These are phyloP conservation scores for Obelidium mucronatum DNA, from an alignment of 192 early-diverging fungal species.

Conservation along the genomic window DNA sequence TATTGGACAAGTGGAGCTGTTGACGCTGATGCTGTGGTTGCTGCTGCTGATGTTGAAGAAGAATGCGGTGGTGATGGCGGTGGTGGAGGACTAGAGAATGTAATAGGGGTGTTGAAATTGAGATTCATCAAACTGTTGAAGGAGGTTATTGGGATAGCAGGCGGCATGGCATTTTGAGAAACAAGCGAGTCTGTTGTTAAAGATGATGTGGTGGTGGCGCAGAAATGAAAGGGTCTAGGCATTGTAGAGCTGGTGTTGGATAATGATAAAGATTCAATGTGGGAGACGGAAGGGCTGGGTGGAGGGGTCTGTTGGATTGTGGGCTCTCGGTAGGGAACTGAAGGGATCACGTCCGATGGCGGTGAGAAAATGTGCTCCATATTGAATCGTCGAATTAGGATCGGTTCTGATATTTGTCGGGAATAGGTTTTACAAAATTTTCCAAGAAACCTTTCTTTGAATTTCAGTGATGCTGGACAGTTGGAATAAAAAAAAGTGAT, in stretches of 20 bases:
- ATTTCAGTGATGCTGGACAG: too few species aligned
- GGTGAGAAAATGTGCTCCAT: background rate
- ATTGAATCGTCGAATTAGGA: too few species aligned
- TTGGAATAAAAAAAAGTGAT: too few species aligned
- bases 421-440: too few species aligned
- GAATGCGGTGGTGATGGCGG: background rate
- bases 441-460: too few species aligned
- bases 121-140: background rate
- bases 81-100: background rate
- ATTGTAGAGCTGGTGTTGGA: background rate
- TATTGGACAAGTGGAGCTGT: slow-evolving; percentile 3
- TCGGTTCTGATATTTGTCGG: too few species aligned
- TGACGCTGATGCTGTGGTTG: background rate
- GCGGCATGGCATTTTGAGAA: background rate
- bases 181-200: background rate
- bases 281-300: background rate
- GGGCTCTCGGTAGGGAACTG: background rate
- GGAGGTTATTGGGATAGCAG: background rate
- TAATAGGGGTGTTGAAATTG: background rate
- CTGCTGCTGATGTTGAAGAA: too few species aligned
- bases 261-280: background rate
- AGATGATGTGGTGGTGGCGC: background rate
- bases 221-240: background rate
- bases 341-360: background rate
- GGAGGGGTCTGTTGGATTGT: background rate